phyloP scores from a whole-genome alignment of 2,329 filamentous ascomycete genomes.

The Rhynchosporium secalis region DNA sequence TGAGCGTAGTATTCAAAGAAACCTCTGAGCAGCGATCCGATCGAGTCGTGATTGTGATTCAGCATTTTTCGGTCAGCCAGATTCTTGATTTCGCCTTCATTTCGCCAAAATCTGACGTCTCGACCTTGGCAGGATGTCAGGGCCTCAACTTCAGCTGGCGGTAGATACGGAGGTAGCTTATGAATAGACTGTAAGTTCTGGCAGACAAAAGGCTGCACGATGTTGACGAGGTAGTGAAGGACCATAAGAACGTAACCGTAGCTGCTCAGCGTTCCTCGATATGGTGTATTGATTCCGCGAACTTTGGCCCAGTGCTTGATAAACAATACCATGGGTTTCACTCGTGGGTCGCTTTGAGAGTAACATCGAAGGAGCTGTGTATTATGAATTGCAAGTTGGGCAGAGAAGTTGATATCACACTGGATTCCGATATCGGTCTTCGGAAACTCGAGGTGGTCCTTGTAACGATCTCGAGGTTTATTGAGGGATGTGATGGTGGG shows the following conservation, averaged over 20 bases:
- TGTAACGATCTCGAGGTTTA: constrained; percentile 55
- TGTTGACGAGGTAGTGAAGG: constrained; percentile 83
- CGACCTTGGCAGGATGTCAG: constrained; percentile 58
- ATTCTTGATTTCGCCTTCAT: constrained; percentile 66
- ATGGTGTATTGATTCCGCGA: constrained; percentile 82
- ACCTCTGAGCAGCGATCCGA: constrained; percentile 72
- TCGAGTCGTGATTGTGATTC: constrained; percentile 66
- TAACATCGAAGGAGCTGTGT: constrained; percentile 82
- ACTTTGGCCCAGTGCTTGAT: constrained; percentile 89
- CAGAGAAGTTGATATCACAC: constrained; percentile 90
- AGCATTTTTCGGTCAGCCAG: constrained; percentile 60
- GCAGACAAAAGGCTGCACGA: constrained; percentile 77
- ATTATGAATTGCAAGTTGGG: constrained; percentile 80
- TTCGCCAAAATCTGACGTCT: constrained; percentile 75
- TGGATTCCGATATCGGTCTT: constrained; percentile 77
- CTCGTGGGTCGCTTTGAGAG: constrained; percentile 73
- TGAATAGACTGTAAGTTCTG: constrained; percentile 73
- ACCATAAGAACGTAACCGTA: constrained; percentile 95
- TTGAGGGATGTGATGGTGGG: constrained; percentile 48
- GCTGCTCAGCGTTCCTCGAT: constrained; percentile 81
- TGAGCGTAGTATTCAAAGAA: constrained; percentile 89
- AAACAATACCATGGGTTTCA: constrained; percentile 77
- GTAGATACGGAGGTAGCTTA: constrained; percentile 46
- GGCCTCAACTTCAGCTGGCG: constrained; percentile 44
- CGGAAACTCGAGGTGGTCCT: constrained; percentile 71